phyloP scores from a whole-genome alignment of 768 basidiomycete species.

The Boletus barrowsii region DNA sequence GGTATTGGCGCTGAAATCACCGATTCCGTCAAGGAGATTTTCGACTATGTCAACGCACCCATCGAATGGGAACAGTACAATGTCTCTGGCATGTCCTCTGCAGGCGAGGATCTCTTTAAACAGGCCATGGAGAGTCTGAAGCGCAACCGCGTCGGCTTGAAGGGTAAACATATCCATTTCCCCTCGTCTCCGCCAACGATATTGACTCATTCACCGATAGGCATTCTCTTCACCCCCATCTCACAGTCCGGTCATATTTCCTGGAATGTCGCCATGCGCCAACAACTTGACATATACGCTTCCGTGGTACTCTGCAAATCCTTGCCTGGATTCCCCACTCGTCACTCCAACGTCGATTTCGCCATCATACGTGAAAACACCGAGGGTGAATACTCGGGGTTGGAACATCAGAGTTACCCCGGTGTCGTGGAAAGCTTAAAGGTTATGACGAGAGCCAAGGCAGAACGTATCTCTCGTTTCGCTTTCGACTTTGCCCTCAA shows the following conservation, averaged over 20 bases:
- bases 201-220: constrained; percentile 29
- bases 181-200: neutral
- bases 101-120: constrained; percentile 93
- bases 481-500: constrained; percentile 99
- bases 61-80: constrained; percentile 99
- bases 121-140: constrained; percentile 97
- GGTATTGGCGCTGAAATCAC: constrained; percentile 97
- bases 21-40: constrained; percentile 98
- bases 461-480: constrained; percentile 94
- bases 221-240: constrained; percentile 97
- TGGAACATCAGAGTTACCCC: constrained; percentile 97
- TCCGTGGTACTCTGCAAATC: constrained; percentile 99
- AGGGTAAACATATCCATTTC: constrained; percentile 54
- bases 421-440: constrained; percentile 99
- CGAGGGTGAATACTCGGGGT: constrained; percentile 98
- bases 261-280: constrained; percentile 99
- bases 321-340: constrained; percentile 91
- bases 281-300: constrained; percentile 98
- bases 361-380: constrained; percentile 99
- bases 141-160: constrained; percentile 96
- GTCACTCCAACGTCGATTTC: constrained; percentile 96
- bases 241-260: constrained; percentile 96
- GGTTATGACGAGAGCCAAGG: constrained; percentile 92
- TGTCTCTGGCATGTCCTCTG: constrained; percentile 92
- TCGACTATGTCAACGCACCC: constrained; percentile 94